Evolutionary conservation across 768 basidiomycete species (phyloP), one percentile per base, ranked within the genome.

Genomic region (Lactarius evosmus): DNA sequence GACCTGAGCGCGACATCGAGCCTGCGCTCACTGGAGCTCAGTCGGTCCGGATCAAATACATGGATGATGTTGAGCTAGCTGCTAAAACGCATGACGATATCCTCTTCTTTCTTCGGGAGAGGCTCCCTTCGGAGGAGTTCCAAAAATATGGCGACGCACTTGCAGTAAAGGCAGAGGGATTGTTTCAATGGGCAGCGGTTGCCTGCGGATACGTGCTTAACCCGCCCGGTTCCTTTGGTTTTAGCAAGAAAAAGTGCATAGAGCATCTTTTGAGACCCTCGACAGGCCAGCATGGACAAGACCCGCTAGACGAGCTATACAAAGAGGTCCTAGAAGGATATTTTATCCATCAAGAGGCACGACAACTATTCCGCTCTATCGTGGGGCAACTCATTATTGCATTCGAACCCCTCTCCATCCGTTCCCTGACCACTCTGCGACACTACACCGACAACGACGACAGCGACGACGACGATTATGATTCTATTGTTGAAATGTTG

Each of bases 111-210:
- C 14, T 56, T 6, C 33, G 7, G 25, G 2, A 25, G 1, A 36
- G 0, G 5, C 55, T 56, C 17, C 34, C 55, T 1, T 4, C 17
- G 3, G 7, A 9, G 0, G 55, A 2, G 14, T 38, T 56, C 36
- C 19, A n/a, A 36, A 4, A 19, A 1, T 17, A 56, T 11, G 55
- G 55, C 14, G 3, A 25, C 9, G 3, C 14, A 0, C 38, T 56
- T 11, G 29, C 52, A 32, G 14, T 12, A 0, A 53, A 19, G 52
- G 52, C 52, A 9, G 52, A 53, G 30, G 52, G 52, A 1, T n/a
- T 11, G 30, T 46, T 46, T 46, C 46, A 46, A 19, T 59, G 58
- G 58, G 58, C 58, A 3, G 58, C 58, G 7, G 58, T 44, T 3
- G 44, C 58, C 0, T 32, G 27, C 16, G 27, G 16, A n/a, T 34